These are phyloP conservation scores for Calophaca sinica DNA, from an alignment of 306 rosid genomes.

Conservation along the genomic window DNA sequence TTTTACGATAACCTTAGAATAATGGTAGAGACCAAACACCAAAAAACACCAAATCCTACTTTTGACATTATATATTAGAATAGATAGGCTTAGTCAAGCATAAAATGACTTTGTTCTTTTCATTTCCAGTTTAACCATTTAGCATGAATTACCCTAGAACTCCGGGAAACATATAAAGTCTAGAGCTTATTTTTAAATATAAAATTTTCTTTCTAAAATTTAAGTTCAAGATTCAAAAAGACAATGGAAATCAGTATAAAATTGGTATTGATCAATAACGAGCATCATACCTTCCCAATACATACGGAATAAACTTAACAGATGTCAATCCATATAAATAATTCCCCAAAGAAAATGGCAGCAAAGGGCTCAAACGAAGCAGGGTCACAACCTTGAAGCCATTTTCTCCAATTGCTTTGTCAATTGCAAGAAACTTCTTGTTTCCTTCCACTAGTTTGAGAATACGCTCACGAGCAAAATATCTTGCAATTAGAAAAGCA, in stretches of 20 bases:
- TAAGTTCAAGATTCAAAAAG: conserved; percentile 1
- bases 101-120: neutral
- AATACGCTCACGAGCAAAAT: conserved; percentile 97
- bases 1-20: conserved; percentile 1
- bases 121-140: conserved; percentile 10
- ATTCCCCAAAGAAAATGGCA: conserved; percentile 95
- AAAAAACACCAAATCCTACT: conserved; percentile 27
- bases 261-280: conserved; percentile 4
- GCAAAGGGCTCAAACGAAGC: conserved; percentile 96
- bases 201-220: conserved; percentile 19
- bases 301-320: conserved; percentile 90
- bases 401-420: conserved; percentile 95
- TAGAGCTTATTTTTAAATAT: neutral
- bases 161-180: conserved; percentile 4
- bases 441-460: conserved; percentile 94
- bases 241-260: neutral
- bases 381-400: conserved; percentile 94
- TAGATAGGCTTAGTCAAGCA: conserved; percentile 5
- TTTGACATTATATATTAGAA: neutral
- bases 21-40: conserved; percentile 18
- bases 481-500: conserved; percentile 95
- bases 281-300: conserved; percentile 83
- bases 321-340: conserved; percentile 96
- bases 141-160: conserved; percentile 29
- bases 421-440: conserved; percentile 93